Evolutionary conservation across 2,329 filamentous ascomycete genomes (phyloP), one percentile per base, ranked within the genome.

Genomic region (Stemphylium beticola): DNA sequence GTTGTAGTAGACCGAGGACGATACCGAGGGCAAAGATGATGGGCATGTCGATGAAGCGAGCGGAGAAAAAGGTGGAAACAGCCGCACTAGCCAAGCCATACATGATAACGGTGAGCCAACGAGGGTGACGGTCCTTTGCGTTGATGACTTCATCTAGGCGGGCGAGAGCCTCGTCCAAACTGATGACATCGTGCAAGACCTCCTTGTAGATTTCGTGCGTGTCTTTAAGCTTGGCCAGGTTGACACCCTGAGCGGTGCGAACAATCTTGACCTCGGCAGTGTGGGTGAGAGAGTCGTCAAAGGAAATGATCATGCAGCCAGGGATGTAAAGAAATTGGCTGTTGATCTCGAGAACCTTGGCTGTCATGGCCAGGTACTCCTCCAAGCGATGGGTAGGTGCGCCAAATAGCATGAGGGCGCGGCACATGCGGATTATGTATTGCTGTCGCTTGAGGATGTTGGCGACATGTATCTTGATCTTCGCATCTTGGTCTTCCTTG

Each of bases 221-320:
- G 62, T 92, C 89, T 43, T 87, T 83, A 22, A 92, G 83, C 66
- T 87, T 89, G 32, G 88, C 89, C 0, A 93, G 79, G 67, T 92
- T 86, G 20, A 92, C 82, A 1, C 88, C 88, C 66, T 91, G 88
- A 0, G 78, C 75, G 0, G 85, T 82, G n/a, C 87, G 84, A 12
- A 92, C 86, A 38, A 92, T 82, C 76, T 90, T 90, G 60, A 92
- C 88, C 70, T 91, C 88, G n/a, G 88, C 87, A 0, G 89, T 91
- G 66, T 92, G 88, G n/a, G 54, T 54, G 24, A 54, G 45, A 14
- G 36, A 45, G 71, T 93, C 90, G 67, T 85, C 92, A 68, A 96
- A 96, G 4, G 90, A 93, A 69, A 96, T 90, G 55, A 96, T 89
- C 92, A 96, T 96, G 68, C 90, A 95, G 0, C 90, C 91, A 0